Conservation (phyloP, 148 eudicot species). For the Polygonum aviculare region DNA sequence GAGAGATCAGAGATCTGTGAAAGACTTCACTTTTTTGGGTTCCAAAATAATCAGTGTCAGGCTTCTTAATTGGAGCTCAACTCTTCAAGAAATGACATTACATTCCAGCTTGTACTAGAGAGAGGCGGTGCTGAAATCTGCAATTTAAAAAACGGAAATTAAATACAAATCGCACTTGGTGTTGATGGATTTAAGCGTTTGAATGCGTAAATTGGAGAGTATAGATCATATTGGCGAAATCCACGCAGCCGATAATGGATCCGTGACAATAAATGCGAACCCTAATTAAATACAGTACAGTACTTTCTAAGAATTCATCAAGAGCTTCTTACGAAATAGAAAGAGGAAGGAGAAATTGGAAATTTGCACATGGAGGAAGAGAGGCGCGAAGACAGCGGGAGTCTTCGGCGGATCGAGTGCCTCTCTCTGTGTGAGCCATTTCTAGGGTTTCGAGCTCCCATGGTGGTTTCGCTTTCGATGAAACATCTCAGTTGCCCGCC, state of each 20-base stretch:
- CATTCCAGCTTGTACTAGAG: neutral
- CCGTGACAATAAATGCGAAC: conserved; percentile 22
- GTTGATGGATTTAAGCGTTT: neutral
- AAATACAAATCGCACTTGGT: conserved; percentile 13
- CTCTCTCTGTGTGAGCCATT: neutral
- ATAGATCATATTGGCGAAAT: conserved; percentile 19
- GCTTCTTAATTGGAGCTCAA: neutral
- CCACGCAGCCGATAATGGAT: conserved; percentile 61
- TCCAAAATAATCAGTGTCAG: conserved; percentile 3
- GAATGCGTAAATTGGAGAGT: conserved; percentile 26
- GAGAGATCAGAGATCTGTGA: conserved; percentile 24
- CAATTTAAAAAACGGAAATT: neutral
- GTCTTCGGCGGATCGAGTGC: neutral
- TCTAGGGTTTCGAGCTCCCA: neutral
- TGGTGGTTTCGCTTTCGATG: neutral
- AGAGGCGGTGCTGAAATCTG: neutral
- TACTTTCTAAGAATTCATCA: neutral
- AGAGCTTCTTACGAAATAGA: too few species aligned
- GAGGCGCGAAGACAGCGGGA: neutral
- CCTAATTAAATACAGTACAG: neutral
- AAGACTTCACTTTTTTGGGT: conserved; percentile 15
- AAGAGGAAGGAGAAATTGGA: neutral
- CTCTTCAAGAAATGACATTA: neutral
- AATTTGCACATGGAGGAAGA: neutral
- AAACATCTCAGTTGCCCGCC: neutral